Evolutionary conservation across 1,139 yeast species (phyloP).

Genomic region (Casaregolazyma lundiana): DNA sequence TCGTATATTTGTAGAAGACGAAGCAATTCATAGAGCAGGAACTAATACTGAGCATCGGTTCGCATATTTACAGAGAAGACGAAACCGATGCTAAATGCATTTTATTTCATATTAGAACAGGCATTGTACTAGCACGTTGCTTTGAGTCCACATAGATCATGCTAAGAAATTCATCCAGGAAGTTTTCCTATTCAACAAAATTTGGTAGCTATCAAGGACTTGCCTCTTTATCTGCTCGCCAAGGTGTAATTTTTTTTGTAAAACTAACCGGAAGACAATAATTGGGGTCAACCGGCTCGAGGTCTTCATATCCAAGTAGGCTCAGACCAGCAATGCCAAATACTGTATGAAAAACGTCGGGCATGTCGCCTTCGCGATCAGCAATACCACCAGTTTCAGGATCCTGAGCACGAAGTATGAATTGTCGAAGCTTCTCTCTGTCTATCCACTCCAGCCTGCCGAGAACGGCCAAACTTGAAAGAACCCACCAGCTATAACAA

Average conservation of each 20-base stretch:
- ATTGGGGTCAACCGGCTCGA: conserved; percentile 70
- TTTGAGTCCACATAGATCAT: no score
- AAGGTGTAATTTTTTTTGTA: conserved; percentile 29
- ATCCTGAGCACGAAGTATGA: conserved; percentile 79
- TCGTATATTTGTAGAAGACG: conserved; percentile 17
- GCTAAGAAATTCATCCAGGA: neutral
- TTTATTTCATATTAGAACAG: no score
- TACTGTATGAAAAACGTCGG: conserved; percentile 87
- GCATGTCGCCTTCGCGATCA: conserved; percentile 86
- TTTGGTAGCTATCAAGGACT: no score
- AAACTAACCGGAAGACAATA: conserved; percentile 71
- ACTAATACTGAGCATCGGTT: neutral
- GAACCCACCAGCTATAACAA: conserved; percentile 98
- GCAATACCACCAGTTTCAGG: conserved; percentile 78
- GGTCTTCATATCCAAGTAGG: conserved; percentile 54
- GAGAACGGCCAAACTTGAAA: conserved; percentile 71
- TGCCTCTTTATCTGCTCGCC: neutral
- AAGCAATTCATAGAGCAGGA: neutral
- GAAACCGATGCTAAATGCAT: no score
- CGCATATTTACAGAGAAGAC: no score
- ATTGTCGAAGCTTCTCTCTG: conserved; percentile 50
- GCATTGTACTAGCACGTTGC: no score
- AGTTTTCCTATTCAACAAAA: neutral
- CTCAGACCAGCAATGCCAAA: conserved; percentile 89
- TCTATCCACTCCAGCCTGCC: conserved; percentile 72